phyloP scores from a whole-genome alignment of 192 early-diverging fungal species.

The Phlyctochytrium planicorne region DNA sequence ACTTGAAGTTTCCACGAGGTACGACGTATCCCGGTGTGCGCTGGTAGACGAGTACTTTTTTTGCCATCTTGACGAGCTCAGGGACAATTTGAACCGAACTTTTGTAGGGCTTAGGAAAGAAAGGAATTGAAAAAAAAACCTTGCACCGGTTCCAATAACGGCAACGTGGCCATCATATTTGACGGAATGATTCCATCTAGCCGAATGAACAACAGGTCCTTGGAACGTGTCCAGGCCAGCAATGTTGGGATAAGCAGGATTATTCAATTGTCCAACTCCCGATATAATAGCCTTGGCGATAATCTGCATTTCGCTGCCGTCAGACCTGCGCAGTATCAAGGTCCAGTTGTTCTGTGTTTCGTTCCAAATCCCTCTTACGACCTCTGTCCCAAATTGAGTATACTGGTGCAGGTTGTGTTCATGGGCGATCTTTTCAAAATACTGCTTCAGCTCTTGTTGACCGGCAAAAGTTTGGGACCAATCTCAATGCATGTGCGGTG shows the following conservation, averaged over 20 bases:
- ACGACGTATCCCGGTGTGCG: slow-evolving; percentile 50
- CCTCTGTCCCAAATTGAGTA: neutral
- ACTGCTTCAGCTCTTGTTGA: neutral
- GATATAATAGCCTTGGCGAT: neutral
- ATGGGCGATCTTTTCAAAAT: slow-evolving; percentile 5
- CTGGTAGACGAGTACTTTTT: slow-evolving; percentile 44
- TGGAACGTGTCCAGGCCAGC: neutral
- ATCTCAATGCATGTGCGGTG: neutral
- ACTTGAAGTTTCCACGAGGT: slow-evolving; percentile 34
- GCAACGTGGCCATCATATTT: neutral
- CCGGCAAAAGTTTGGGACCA: neutral
- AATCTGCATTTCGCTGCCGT: neutral
- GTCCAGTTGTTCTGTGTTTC: neutral
- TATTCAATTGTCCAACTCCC: neutral
- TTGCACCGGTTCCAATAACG: slow-evolving; percentile 1
- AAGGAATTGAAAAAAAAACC: too few species aligned
- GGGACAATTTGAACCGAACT: slow-evolving; percentile 47
- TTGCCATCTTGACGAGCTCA: slow-evolving; percentile 38
- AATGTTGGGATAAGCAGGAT: neutral
- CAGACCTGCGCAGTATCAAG: neutral
- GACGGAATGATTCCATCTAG: neutral
- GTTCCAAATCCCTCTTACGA: neutral
- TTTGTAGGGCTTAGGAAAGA: neutral
- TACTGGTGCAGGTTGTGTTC: neutral
- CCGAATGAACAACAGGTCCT: neutral